Base-by-base conservation (phyloP, 2,329 filamentous ascomycete species). In the Cladosporium halotolerans region DNA sequence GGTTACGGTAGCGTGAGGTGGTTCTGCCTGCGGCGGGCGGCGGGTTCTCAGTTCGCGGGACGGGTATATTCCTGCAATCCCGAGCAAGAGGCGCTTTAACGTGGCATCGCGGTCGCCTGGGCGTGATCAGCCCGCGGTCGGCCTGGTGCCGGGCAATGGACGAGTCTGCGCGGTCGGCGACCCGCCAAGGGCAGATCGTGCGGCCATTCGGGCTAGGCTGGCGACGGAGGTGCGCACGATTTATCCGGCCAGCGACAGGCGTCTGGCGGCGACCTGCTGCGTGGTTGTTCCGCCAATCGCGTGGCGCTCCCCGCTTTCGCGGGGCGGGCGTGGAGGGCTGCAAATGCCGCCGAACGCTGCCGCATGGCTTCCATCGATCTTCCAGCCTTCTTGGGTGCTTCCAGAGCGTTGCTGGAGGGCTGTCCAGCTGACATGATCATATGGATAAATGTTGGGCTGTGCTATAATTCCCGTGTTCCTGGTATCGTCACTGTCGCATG, bases 241-340 rank as follows among this genome's bases (percentile, higher is more conserved):
- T 51, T 51, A 51, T 51, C 48, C 48, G 48, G 23, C 38, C 36
- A 41, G 48, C 48, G 43, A 40, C 48, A 51, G 40, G 33, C 40
- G 28, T 44, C 10, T 51, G 48, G 40, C 23, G 23, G 23, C 23
- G 23, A 13, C 23, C n/a, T 36, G 40, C 32, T 31, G 38, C 23
- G 14, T 43, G 36, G 48, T 51, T 51, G 48, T 51, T 51, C 48
- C 48, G 48, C 48, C 48, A 51, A 51, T 51, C 32, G 40, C 40
- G 38, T 42, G 13, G 38, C 14, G 8, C 36, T 14, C 36, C 36
- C n/a, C 36, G 13, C n/a, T 39, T 39, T 39, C 11, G 36, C 36
- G 36, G 36, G 16, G 36, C 36, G 10, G n/a, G 36, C n/a, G 36
- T 13, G 36, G 36, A 39, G n/a, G 36, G 36, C 34, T 49, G 36